Percentiles rank a stretch among this genome's conserved stretches.
Evolutionary conservation across 805 yeast species (phyloP).

Genomic region (Isabelozyma rhagii): DNA sequence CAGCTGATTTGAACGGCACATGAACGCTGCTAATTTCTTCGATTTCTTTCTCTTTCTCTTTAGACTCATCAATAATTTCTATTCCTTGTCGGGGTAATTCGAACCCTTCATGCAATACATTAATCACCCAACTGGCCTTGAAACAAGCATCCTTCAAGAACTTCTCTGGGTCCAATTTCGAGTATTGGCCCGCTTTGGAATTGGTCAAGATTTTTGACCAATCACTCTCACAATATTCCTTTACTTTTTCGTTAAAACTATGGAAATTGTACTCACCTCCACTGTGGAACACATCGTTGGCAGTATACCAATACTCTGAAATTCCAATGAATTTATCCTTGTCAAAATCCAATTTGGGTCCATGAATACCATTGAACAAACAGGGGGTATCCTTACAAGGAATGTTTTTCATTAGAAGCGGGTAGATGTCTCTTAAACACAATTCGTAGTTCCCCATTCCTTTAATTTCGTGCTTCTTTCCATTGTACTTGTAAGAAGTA

Average conservation of each 20-base stretch:
- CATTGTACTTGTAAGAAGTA: conserved; percentile 46
- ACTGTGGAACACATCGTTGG: conserved; percentile 83
- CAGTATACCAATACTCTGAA: conserved; percentile 96
- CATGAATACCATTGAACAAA: conserved; percentile 91
- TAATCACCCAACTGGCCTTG: conserved; percentile 92
- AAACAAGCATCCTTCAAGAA: conserved; percentile 78
- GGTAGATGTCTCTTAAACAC: conserved; percentile 72
- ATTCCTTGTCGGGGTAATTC: conserved; percentile 71
- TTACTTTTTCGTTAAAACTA: conserved; percentile 62
- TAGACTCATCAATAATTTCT: conserved; percentile 28
- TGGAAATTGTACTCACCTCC: conserved; percentile 86
- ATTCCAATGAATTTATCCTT: conserved; percentile 86
- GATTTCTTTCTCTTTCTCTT: conserved; percentile 24
- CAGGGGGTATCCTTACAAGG: conserved; percentile 91
- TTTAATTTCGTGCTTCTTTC: conserved; percentile 44
- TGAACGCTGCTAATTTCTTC: conserved; percentile 27
- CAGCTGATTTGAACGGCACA: conserved; percentile 79
- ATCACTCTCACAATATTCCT: conserved; percentile 68
- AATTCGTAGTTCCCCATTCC: conserved; percentile 80
- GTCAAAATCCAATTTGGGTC: conserved; percentile 78
- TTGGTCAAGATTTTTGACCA: conserved; percentile 58
- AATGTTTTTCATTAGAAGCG: conserved; percentile 69
- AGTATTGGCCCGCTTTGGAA: conserved; percentile 56
- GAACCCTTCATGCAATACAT: conserved; percentile 88
- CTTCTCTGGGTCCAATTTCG: conserved; percentile 47